Base-by-base conservation (phyloP, 2,329 filamentous ascomycete genomes). In the Cladosporium cucumerinum region DNA sequence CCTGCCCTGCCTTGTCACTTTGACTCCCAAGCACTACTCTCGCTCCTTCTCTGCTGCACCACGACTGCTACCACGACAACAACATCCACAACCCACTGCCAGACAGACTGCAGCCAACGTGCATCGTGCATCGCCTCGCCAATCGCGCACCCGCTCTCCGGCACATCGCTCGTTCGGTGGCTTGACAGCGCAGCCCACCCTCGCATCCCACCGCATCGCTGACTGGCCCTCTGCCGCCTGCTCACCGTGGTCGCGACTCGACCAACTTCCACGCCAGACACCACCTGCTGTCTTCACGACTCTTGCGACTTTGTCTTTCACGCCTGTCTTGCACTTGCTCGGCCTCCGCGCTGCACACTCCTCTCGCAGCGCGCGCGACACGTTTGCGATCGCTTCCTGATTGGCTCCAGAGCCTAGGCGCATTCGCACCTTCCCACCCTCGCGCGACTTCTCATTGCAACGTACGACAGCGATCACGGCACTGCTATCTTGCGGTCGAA, bases 101-200 rank as follows among this genome's bases (percentile, higher is more conserved):
- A 16, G 25, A 12, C 26, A 48, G 28, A 26, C 43, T 32, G 14
- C 60, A 55, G 60, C 60, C 49, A 39, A 21, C 60, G 49, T 55
- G 59, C 59, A 43, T 54, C 18, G 8, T 8, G 8, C 28, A 30
- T 30, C 10, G 28, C 18, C 39, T 59, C 57, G 46, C 58, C 58
- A 34, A 51, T 62, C 60, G 58, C 39, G 57, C 57, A 39, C 16
- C 57, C 57, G 39, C 39, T 32, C 39, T 6, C 32, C 58, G 58
- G 58, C 58, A 61, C 30, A 39, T 61, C 58, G 60, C 60, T 54
- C 49, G 49, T 28, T 32, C 49, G 49, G 60, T 62, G 60, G 60
- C 60, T 62, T 62, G 60, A 62, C 48, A 54, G 49, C 60, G 49
- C 60, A 62, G 49, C 60, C 60, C 60, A 55, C 60, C 49, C 59